phyloP scores from a whole-genome alignment of 139 green algal genomes.

The Volvox reticuliferus region DNA sequence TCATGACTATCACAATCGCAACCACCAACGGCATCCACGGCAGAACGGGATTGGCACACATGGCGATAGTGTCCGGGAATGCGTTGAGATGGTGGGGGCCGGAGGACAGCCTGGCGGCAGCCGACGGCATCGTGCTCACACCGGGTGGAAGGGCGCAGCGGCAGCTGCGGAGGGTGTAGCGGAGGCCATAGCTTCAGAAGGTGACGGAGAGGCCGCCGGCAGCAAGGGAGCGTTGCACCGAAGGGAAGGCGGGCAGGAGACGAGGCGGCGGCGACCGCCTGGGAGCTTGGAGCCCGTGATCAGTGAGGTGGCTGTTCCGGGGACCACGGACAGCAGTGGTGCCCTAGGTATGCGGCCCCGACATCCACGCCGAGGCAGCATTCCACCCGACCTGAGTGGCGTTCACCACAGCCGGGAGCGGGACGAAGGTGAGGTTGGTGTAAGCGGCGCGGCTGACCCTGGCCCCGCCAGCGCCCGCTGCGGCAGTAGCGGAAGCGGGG shows the following conservation, averaged over 20 bases:
- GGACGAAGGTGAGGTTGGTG: too few species aligned
- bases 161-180: neutral
- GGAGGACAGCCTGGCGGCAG: neutral
- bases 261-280: neutral
- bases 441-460: too few species aligned
- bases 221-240: neutral
- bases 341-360: neutral
- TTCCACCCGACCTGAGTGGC: neutral
- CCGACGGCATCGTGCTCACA: neutral
- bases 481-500: neutral
- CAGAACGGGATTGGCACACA: neutral
- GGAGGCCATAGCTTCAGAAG: neutral
- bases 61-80: neutral
- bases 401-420: too few species aligned
- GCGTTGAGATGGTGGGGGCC: too few species aligned
- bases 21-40: neutral
- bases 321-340: neutral
- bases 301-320: neutral
- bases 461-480: neutral
- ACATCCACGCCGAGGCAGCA: neutral
- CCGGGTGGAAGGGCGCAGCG: neutral
- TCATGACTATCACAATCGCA: neutral
- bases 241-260: neutral
- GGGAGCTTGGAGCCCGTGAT: neutral
- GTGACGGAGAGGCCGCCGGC: neutral